A percentile compares a stretch with the other conserved stretches of the same genome.
Conservation (phyloP, 2,329 filamentous ascomycete genomes). For the Grosmannia clavigera region DNA sequence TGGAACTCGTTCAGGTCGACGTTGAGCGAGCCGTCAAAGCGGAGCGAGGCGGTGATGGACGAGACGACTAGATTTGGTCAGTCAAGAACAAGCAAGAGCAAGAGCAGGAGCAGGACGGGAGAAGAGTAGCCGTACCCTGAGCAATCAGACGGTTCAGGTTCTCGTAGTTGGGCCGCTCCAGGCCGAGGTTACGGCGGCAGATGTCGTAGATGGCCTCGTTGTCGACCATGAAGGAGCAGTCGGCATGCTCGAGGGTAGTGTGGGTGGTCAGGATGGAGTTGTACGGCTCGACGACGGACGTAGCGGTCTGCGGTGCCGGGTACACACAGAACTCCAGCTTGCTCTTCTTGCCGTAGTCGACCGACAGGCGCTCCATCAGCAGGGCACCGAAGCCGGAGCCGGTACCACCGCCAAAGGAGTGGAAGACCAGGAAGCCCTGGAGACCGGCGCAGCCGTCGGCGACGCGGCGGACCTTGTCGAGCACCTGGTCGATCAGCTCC, state of each 20-base stretch:
- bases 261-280: slow-evolving; percentile 99
- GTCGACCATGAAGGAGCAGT: slow-evolving; percentile 99
- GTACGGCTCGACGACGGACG: slow-evolving; percentile 97
- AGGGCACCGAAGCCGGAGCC: slow-evolving; percentile 97
- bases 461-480: slow-evolving; percentile 95
- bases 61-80: slow-evolving; percentile 59
- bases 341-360: slow-evolving; percentile 99
- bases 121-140: slow-evolving; percentile 50
- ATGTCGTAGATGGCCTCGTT: slow-evolving; percentile 99
- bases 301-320: slow-evolving; percentile 92
- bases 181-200: slow-evolving; percentile 92
- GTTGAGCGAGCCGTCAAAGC: slow-evolving; percentile 97
- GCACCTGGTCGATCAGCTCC: slow-evolving; percentile 95
- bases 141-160: slow-evolving; percentile 98
- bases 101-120: background rate
- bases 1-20: slow-evolving; percentile 99
- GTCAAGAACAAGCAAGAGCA: background rate
- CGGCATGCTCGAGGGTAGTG: slow-evolving; percentile 97
- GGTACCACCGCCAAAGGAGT: slow-evolving; percentile 98
- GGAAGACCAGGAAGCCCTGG: slow-evolving; percentile 98
- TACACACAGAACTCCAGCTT: slow-evolving; percentile 99
- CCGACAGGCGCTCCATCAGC: slow-evolving; percentile 95
- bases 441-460: slow-evolving; percentile 97
- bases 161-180: slow-evolving; percentile 96
- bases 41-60: slow-evolving; percentile 94